phyloP scores from a whole-genome alignment of 192 early-diverging fungal genomes.

The Entomortierella chlamydospora region DNA sequence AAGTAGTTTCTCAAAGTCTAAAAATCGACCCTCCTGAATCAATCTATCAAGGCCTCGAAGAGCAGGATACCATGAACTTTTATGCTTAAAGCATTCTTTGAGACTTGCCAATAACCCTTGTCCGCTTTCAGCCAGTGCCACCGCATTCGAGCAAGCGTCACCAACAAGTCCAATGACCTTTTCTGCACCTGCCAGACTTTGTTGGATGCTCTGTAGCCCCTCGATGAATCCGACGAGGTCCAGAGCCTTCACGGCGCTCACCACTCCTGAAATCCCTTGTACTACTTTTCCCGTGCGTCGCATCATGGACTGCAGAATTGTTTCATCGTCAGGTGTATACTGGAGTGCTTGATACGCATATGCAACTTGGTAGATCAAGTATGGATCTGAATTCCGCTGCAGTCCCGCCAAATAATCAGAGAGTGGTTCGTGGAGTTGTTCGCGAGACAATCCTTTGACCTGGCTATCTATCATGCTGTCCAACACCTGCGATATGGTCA shows the following conservation, averaged over 20 bases:
- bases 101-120: neutral
- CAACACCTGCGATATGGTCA: neutral
- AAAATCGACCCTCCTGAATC: neutral
- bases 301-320: neutral
- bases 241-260: conserved; percentile 14
- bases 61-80: conserved; percentile 6
- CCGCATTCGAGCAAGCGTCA: neutral
- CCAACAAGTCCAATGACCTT: neutral
- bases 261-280: neutral
- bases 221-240: conserved; percentile 5
- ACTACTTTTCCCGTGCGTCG: neutral
- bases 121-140: neutral
- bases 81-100: conserved; percentile 2
- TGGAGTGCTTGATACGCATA: conserved; percentile 15
- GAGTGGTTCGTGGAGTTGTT: neutral
- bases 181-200: neutral
- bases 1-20: neutral
- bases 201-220: conserved; percentile 7
- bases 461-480: conserved; percentile 7
- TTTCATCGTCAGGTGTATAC: conserved; percentile 4
- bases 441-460: conserved; percentile 1
- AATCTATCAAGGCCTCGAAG: conserved; percentile 1
- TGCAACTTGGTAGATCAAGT: neutral
- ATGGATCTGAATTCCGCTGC: neutral
- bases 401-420: neutral